Evolutionary conservation across 2,329 filamentous ascomycete genomes (phyloP), one percentile per base, ranked within the genome.

Genomic region (Chrysosporium queenslandicum): DNA sequence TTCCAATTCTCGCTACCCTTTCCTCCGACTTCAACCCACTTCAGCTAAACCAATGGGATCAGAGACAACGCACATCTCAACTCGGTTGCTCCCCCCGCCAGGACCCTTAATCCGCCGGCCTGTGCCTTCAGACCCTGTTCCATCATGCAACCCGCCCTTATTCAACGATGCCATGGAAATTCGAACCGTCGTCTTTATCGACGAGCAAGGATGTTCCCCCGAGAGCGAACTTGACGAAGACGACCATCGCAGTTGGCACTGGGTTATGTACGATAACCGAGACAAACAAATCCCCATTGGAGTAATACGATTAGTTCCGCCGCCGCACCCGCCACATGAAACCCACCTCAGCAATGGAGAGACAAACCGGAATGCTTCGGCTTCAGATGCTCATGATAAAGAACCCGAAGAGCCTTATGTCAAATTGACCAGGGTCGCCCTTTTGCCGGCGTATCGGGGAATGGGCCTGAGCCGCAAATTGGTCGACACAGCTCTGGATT

Each of bases 211-310:
- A 20, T 74, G 79, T 25, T 69, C 73, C 0, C 67, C 81, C 0
- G 80, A 85, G 34, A 79, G 81, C 58, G 90, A 97, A 67, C 77
- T 87, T 58, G 91, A 96, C 71, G 71, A 76, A 1, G 88, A 96
- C 64, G 91, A 97, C 66, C 59, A 77, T 0, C 79, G 86, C 32
- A 83, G 81, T 59, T 91, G 83, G 70, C 89, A 96, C 68, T 95
- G 87, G 86, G 83, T 95, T 27, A 74, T 83, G n/a, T 95, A 94
- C 68, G 80, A 81, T 45, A 81, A 77, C 14, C 39, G 27, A 14
- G 40, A 27, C 29, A 51, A 76, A 73, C 18, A 64, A 58, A 71
- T 68, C 21, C 79, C 88, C 45, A 80, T 91, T 50, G 88, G 84
- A 6, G 87, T 85, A 1, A 77, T 94, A 54, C 81, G 90, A 20